These are phyloP conservation scores for Emergomyces pasteurianus DNA, from an alignment of 2,329 filamentous ascomycete species.

Conservation along the genomic window DNA sequence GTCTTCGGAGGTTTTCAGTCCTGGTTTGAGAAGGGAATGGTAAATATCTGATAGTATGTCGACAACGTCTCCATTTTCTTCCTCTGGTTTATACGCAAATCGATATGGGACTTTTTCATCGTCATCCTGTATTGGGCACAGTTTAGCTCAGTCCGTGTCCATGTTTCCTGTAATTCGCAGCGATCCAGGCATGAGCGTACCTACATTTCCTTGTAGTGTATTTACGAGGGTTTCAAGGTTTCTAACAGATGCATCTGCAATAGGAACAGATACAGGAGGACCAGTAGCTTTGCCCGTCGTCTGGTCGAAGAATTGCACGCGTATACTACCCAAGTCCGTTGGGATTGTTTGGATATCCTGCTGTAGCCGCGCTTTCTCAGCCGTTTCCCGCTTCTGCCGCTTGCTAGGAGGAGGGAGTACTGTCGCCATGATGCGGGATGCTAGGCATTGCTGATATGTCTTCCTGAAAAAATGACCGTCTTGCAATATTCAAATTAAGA, in stretches of 20 bases:
- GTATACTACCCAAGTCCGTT: slow-evolving; percentile 61
- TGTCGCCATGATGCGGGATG: slow-evolving; percentile 54
- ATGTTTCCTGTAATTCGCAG: background rate
- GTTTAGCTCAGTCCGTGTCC: background rate
- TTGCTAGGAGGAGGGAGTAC: slow-evolving; percentile 76
- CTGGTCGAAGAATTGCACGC: slow-evolving; percentile 80
- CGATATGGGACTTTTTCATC: slow-evolving; percentile 54
- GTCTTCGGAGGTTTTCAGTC: slow-evolving; percentile 47
- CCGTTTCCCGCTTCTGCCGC: slow-evolving; percentile 64
- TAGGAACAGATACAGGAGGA: slow-evolving; percentile 60
- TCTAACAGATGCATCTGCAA: slow-evolving; percentile 75
- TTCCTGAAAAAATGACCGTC: background rate
- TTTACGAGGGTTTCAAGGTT: slow-evolving; percentile 83
- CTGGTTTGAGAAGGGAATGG: slow-evolving; percentile 40
- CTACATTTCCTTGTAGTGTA: slow-evolving; percentile 63
- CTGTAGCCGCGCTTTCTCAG: slow-evolving; percentile 60
- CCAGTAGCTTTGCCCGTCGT: slow-evolving; percentile 56
- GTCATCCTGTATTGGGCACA: slow-evolving; percentile 33
- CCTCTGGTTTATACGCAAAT: slow-evolving; percentile 45
- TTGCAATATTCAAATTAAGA: background rate
- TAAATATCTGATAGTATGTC: slow-evolving; percentile 39
- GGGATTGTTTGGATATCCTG: slow-evolving; percentile 59
- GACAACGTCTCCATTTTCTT: slow-evolving; percentile 25
- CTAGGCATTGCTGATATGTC: background rate
- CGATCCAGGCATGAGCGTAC: slow-evolving; percentile 14